Conservation (phyloP, 108 stramenopile species). For the Parietichytrium sp. region DNA sequence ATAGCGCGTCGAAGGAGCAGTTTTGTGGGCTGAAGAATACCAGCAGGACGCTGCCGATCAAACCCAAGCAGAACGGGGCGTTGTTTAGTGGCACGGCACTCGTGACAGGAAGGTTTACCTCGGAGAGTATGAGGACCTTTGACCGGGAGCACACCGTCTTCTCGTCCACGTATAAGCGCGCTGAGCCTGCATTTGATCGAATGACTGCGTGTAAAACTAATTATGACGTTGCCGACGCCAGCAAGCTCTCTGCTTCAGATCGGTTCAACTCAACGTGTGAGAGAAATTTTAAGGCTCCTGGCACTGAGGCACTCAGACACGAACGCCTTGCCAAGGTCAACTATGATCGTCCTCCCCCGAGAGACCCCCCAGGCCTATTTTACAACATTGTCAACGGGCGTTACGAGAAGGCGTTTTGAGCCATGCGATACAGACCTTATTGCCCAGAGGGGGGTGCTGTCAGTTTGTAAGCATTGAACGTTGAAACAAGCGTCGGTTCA, state of each 20-base stretch:
- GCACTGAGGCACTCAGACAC: not conserved
- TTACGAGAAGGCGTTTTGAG: too few species aligned
- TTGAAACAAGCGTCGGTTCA: too few species aligned
- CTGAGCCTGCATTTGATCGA: not conserved
- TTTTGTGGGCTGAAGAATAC: too few species aligned
- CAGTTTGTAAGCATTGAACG: too few species aligned
- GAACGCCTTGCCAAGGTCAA: not conserved
- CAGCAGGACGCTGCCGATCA: too few species aligned
- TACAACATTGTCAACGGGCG: constrained; percentile 15
- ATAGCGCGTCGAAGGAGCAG: too few species aligned
- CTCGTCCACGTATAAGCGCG: not conserved
- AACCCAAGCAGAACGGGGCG: too few species aligned
- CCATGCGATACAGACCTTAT: too few species aligned
- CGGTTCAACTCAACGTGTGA: not conserved
- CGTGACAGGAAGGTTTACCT: too few species aligned
- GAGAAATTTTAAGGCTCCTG: not conserved
- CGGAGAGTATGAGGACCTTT: too few species aligned
- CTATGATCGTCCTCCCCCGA: not conserved
- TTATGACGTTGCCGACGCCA: not conserved
- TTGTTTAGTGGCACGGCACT: too few species aligned
- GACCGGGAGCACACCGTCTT: not conserved
- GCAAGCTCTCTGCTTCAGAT: not conserved
- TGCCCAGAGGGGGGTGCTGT: too few species aligned
- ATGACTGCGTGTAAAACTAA: constrained; percentile 35
- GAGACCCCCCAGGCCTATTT: not conserved